Conservation (phyloP, 1,284 basidiomycete genomes). For the Cutaneotrichosporon mucoides region DNA sequence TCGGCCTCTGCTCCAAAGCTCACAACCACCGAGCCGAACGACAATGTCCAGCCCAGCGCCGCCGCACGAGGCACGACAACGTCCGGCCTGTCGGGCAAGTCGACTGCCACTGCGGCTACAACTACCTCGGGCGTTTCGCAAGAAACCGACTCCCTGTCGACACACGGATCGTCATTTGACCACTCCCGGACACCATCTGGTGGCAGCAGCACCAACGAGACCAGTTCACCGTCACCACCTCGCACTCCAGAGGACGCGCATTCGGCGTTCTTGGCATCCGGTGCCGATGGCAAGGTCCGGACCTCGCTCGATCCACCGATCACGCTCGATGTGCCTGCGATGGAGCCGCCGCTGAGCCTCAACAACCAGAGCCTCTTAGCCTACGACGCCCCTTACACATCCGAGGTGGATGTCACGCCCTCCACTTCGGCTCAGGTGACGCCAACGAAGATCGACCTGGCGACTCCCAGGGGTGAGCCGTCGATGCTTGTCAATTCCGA, state of each 20-base stretch:
- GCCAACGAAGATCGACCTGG: slow-evolving; percentile 3
- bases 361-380: background rate
- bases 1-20: slow-evolving; percentile 24
- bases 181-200: slow-evolving; percentile 45
- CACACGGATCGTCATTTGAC: slow-evolving; percentile 29
- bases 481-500: background rate
- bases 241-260: slow-evolving; percentile 33
- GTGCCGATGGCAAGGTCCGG: background rate
- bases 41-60: background rate
- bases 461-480: slow-evolving; percentile 6
- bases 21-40: slow-evolving; percentile 1
- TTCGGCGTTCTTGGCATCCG: slow-evolving; percentile 9
- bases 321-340: background rate
- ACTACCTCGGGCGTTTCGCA: background rate
- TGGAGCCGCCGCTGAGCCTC: background rate
- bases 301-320: slow-evolving; percentile 8
- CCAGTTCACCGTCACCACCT: slow-evolving; percentile 43
- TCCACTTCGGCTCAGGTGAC: slow-evolving; percentile 1
- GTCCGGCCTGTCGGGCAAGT: background rate
- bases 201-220: slow-evolving; percentile 40
- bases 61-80: background rate
- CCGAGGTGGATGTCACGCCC: background rate
- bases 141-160: slow-evolving; percentile 14
- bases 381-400: background rate
- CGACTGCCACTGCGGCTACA: background rate